Percentiles rank a stretch among this genome's conserved stretches.
These are phyloP conservation scores for Phytophthora nicotianae DNA, from an alignment of 352 stramenopile species.

Conservation along the genomic window DNA sequence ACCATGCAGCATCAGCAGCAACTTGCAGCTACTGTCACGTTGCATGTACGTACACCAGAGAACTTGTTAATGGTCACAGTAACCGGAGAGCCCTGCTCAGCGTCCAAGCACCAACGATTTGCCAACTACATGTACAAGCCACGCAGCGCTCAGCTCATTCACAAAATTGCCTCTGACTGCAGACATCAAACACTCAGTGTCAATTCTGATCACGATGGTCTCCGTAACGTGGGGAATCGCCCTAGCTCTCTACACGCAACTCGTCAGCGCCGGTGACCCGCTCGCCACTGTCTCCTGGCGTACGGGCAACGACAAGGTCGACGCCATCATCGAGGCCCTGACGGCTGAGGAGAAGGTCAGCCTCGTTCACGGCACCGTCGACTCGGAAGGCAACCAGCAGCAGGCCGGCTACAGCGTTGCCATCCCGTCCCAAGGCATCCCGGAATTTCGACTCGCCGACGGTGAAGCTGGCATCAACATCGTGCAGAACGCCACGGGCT, in stretches of 20 bases:
- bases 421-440: conserved; percentile 32
- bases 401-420: conserved; percentile 35
- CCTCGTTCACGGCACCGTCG: conserved; percentile 31
- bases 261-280: conserved; percentile 26
- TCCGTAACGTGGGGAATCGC: conserved; percentile 34
- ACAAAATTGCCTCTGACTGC: conserved; percentile 16
- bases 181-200: conserved; percentile 7
- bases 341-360: conserved; percentile 36
- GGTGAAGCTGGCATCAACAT: conserved; percentile 41
- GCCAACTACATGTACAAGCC: neutral
- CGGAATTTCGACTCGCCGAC: conserved; percentile 29
- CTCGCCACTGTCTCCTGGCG: conserved; percentile 33
- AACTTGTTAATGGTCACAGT: too few species aligned
- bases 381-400: conserved; percentile 34
- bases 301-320: conserved; percentile 39
- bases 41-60: too few species aligned
- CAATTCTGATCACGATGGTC: conserved; percentile 21
- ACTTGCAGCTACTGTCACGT: too few species aligned
- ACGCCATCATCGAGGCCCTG: conserved; percentile 31
- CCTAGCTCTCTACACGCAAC: conserved; percentile 23
- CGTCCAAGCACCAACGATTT: neutral
- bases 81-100: neutral
- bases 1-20: too few species aligned
- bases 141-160: conserved; percentile 14
- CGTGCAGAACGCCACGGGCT: conserved; percentile 32